Percentiles rank a stretch among this genome's conserved stretches.
Evolutionary conservation across 2,329 filamentous ascomycete genomes (phyloP).

Genomic region (Paecilomyces dactylethromorphus): DNA sequence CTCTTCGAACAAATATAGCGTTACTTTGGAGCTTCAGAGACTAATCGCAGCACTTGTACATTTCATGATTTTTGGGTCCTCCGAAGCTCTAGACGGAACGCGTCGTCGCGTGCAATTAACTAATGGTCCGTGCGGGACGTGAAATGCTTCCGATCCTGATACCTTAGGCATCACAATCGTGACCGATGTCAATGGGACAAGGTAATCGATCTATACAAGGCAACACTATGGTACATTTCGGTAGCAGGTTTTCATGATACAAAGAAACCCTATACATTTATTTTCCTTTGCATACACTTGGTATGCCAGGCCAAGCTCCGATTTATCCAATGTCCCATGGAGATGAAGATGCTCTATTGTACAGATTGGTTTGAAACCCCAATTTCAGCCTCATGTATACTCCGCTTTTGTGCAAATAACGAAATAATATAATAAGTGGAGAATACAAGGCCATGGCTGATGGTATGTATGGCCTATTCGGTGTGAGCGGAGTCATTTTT

Average conservation of each 20-base stretch:
- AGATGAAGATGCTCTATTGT: not conserved
- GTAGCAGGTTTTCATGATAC: not conserved
- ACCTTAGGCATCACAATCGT: not conserved
- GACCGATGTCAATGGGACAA: not conserved
- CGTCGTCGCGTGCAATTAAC: slow-evolving; percentile 33
- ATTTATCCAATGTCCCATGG: not conserved
- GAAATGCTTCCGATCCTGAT: not conserved
- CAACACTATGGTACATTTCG: not conserved
- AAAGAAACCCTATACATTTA: not conserved
- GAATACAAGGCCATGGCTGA: not conserved
- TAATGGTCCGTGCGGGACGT: slow-evolving; percentile 25
- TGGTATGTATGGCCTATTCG: not conserved
- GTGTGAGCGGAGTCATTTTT: not conserved
- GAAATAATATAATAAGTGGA: not conserved
- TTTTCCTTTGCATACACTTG: not conserved
- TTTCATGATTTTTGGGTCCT: not conserved
- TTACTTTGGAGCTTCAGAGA: not conserved
- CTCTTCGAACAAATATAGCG: not conserved
- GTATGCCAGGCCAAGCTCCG: not conserved
- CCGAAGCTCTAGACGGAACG: slow-evolving; percentile 15
- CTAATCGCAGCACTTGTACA: not conserved
- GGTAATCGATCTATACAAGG: not conserved
- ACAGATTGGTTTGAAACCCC: not conserved
- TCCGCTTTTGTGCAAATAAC: not conserved
- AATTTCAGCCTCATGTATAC: not conserved